Evolutionary conservation across 768 basidiomycete genomes (phyloP), one percentile per base, ranked within the genome.

Genomic region (Suillus alpinus): DNA sequence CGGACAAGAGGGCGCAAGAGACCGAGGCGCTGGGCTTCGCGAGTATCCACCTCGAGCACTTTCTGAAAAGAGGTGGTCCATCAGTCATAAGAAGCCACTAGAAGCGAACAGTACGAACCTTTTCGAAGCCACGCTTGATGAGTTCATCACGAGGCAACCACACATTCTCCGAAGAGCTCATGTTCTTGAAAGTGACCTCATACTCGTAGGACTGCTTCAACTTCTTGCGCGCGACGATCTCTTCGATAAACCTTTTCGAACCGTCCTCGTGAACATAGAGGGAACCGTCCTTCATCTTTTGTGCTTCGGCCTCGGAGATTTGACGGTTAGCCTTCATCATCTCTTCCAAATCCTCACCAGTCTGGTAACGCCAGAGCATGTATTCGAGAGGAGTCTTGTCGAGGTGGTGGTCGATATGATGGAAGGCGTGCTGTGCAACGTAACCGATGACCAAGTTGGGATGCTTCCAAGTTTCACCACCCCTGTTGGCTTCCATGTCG

Each of bases 331-430:
- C 94, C 86, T 97, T 98, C 78, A 78, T 79, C 86, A 98, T 85
- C 81, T 97, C 95, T 80, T 98, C 95, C 74, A 97, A 78, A 83
- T 98, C 95, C 77, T 98, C 95, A 76, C 95, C 95, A 61, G 95
- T 98, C 85, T 98, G 95, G 87, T 97, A 98, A 80, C 95, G 95
- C 95, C 95, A 98, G 66, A 98, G 81, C 93, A 98, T 94, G 85
- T 98, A 98, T 81, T 98, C 95, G 69, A 98, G 88, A 55, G 95
- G 93, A 14, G 95, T 98, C 85, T 95, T 96, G 85, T 98, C 95
- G 73, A 98, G 92, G 74, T 98, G 95, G 76, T 94, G 80, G 76
- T 98, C 95, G 72, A 98, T 98, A 77, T 98, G 95, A 83, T 98
- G 95, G 95, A 98, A 98, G 63, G 95, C 95, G 78, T 98, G 95